Evolutionary conservation across 139 green algal species (phyloP), one percentile per base, ranked within the genome.

Genomic region (Monoraphidium neglectum): DNA sequence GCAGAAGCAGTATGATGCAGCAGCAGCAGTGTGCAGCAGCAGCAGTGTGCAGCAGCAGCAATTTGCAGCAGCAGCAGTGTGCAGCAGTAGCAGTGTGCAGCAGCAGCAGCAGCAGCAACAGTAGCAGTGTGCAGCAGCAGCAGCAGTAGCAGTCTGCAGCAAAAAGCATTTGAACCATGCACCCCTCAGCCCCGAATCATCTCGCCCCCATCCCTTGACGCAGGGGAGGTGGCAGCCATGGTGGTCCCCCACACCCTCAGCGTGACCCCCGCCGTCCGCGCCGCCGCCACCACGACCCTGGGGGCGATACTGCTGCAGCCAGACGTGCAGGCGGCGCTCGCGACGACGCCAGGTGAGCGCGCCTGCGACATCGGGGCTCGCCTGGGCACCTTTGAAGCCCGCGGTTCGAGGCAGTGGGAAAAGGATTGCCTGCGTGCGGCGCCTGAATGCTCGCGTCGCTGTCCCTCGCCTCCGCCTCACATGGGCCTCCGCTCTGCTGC

Each of bases 301-400:
- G 26, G 12, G 36, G 35, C 74, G 3, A 24, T 80, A 54, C 74
- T 80, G 53, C 74, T 80, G 53, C 62, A 68, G 64, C 74, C 74
- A 36, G 59, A 80, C 49, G 51, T 80, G 26, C 64, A 68, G 36
- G 63, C 74, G 12, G 51, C 65, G 47, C 64, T 80, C 13, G 64
- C 74, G 36, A 64, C 64, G 33, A 68, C 74, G 51, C 49, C 74
- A 56, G 72, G 72, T 77, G 32, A 33, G 68, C 6, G 26, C 30
- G 28, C 16, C 12, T 26, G 51, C 26, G 16, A 8, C 12, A 12
- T 65, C 18, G 33, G 61, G 61, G 57, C 8, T 51, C 12, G 43
- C 43, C 43, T 51, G 43, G 8, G 12, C 43, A 51, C n/a, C n/a
- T n/a, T n/a, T n/a, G n/a, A n/a, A n/a, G n/a, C n/a, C n/a, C n/a